A percentile compares a stretch with the other conserved stretches of the same genome.
phyloP scores from a whole-genome alignment of 495 filamentous ascomycete species.

The Xanthoparmelia taractica region DNA sequence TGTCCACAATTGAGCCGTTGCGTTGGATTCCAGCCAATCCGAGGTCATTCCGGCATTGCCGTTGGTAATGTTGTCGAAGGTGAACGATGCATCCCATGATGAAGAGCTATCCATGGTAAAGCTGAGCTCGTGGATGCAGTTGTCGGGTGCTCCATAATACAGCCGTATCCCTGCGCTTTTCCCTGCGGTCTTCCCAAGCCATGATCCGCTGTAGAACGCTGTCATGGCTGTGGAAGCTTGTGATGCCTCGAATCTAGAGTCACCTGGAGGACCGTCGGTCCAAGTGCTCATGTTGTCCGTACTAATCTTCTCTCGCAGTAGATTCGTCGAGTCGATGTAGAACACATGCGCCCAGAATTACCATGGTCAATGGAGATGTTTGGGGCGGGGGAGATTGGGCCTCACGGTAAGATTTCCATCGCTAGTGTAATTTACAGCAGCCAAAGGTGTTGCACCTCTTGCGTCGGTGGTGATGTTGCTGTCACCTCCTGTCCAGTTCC shows the following conservation, averaged over 20 bases:
- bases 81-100: background rate
- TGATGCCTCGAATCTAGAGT: background rate
- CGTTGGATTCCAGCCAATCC: background rate
- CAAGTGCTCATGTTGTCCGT: conserved; percentile 10
- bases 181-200: background rate
- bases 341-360: conserved; percentile 4
- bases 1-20: conserved; percentile 1
- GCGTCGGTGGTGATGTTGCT: conserved; percentile 1
- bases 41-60: conserved; percentile 11
- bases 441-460: conserved; percentile 10
- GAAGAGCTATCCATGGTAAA: background rate
- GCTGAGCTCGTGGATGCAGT: conserved; percentile 6
- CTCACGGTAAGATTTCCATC: background rate
- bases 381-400: background rate
- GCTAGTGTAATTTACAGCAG: conserved; percentile 8
- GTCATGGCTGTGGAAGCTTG: conserved; percentile 2
- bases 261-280: background rate
- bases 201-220: background rate
- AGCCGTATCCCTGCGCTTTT: conserved; percentile 4
- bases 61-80: conserved; percentile 3
- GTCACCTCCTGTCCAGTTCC: conserved; percentile 4
- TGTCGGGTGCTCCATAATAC: conserved; percentile 12
- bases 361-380: background rate
- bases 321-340: background rate
- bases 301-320: conserved; percentile 13